These are phyloP conservation scores for Lichtheimia ornata DNA, from an alignment of 371 early-diverging fungal species.

Conservation along the genomic window DNA sequence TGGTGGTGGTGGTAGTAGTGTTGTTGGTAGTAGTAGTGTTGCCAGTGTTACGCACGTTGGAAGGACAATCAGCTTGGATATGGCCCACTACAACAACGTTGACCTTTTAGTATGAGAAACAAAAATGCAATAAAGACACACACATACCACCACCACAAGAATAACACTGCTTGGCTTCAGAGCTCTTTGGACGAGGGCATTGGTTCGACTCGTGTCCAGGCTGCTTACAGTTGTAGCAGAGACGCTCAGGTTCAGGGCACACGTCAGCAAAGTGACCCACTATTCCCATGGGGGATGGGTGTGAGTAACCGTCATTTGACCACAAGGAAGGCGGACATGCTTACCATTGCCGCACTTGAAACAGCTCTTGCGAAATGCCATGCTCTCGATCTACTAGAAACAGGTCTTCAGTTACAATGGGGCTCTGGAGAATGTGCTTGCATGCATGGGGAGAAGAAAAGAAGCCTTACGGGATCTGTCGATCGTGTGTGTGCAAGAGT, in stretches of 20 bases:
- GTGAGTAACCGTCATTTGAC: neutral
- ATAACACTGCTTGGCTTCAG: conserved; percentile 62
- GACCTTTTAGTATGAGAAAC: neutral
- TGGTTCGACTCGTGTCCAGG: conserved; percentile 60
- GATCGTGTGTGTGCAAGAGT: no score
- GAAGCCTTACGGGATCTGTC: no score
- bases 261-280: conserved; percentile 54
- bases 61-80: conserved; percentile 59
- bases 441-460: no score
- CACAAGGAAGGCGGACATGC: neutral
- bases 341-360: conserved; percentile 61
- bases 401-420: no score
- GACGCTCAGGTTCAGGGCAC: conserved; percentile 52
- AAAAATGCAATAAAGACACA: neutral
- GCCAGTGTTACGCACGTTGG: conserved; percentile 13
- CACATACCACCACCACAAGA: conserved; percentile 60
- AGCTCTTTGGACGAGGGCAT: conserved; percentile 54
- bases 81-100: conserved; percentile 50
- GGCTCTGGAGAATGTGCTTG: no score
- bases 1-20: conserved; percentile 16
- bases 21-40: conserved; percentile 24
- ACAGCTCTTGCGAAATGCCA: conserved; percentile 29
- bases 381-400: neutral
- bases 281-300: conserved; percentile 11
- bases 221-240: conserved; percentile 61